Base-by-base conservation (phyloP, 768 basidiomycete species). In the Lactarius sp. region DNA sequence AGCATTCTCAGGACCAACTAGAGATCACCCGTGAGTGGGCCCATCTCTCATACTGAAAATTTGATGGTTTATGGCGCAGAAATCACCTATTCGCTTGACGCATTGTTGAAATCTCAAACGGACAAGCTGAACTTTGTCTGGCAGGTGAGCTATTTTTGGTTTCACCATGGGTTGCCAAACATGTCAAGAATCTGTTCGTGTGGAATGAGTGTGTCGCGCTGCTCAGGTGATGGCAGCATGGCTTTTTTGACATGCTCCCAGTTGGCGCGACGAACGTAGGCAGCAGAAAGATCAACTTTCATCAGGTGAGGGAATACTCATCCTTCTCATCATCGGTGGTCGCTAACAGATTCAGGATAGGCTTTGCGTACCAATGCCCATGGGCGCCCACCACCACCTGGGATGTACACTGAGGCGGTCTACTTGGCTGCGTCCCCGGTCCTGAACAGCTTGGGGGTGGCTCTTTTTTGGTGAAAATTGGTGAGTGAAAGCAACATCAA, bases 181-280 rank as follows among this genome's bases (percentile, higher is more conserved):
- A 94, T 9, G 79, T 97, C 9, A 85, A 90, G 72, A 93, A 97
- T 72, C 76, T 98, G 18, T 99, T 99, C 68, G 94, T 99, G 10
- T 81, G 98, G n/a, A 98, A 99, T 72, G 97, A 99, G 77, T 86
- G 97, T 31, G 96, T 98, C 9, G 94, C 95, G 2, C 80, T 99
- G 22, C 84, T 98, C 36, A 97, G 97, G 6, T 78, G 92, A 59
- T 98, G 97, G 97, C 85, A 85, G 71, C 78, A 97, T 69, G 97
- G 97, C 1, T 98, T 98, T 80, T 99, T 97, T 74, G 79, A 88
- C 33, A 98, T 98, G 94, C 86, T 97, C 0, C 97, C 97, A 12
- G 96, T 99, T 33, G 97, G 97, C 2, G 97, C 97, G 2, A 98
- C 96, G 12, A 98, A 99, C 73, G 97, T 98, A 56, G 97, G 97